Evolutionary conservation across 2,329 filamentous ascomycete species (phyloP).

Genomic region (Fusarium azukiicola): DNA sequence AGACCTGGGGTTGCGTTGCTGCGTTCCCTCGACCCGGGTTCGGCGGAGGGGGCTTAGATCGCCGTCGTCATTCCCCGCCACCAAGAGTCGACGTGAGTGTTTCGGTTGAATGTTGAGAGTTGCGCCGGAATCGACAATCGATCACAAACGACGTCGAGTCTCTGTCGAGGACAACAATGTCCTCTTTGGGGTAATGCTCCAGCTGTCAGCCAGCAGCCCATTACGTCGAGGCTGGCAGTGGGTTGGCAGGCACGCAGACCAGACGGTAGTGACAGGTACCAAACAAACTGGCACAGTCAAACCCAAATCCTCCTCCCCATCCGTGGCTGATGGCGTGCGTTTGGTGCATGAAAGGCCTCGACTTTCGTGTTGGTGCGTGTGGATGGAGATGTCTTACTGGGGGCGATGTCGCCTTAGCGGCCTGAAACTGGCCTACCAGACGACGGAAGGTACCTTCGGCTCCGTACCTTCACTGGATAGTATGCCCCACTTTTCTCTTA

Average conservation of each 20-base stretch:
- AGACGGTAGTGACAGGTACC: constrained; percentile 25
- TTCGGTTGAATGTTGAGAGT: constrained; percentile 20
- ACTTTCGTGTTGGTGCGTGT: constrained; percentile 46
- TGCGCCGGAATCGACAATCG: not conserved
- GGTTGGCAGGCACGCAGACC: not conserved
- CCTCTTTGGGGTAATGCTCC: not conserved
- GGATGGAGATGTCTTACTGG: constrained; percentile 23
- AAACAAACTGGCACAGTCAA: constrained; percentile 32
- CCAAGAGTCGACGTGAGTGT: constrained; percentile 35
- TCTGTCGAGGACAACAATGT: not conserved
- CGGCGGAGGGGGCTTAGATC: constrained; percentile 47
- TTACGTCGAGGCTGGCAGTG: constrained; percentile 8
- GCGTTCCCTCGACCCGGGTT: constrained; percentile 49
- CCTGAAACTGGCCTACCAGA: constrained; percentile 46
- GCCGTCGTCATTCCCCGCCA: constrained; percentile 52
- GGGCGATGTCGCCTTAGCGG: constrained; percentile 35
- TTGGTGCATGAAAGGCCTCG: constrained; percentile 45
- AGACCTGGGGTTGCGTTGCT: constrained; percentile 23
- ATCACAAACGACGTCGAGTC: not conserved
- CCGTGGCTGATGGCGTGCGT: constrained; percentile 45
- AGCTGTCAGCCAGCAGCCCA: not conserved
- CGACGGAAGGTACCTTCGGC: constrained; percentile 28
- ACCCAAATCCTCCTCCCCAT: constrained; percentile 15
- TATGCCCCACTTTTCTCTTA: constrained; percentile 41
- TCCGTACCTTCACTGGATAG: constrained; percentile 34